Percentiles rank a stretch among this genome's conserved stretches.
Evolutionary conservation across 1,139 yeast species (phyloP).

Genomic region (Yamadazyma dendronema): DNA sequence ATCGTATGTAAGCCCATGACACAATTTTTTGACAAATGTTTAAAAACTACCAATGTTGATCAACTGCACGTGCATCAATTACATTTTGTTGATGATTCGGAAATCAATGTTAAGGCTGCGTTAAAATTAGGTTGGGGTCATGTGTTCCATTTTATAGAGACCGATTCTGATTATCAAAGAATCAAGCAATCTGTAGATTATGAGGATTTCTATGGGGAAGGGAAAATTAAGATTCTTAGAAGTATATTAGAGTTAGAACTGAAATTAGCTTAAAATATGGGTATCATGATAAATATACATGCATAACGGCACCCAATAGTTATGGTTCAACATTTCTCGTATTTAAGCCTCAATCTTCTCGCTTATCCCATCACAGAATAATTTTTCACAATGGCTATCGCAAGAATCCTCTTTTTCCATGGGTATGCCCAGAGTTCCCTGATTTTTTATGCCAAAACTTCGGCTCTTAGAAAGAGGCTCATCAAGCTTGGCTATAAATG

Average conservation of each 20-base stretch:
- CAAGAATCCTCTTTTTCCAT: slow-evolving; percentile 40
- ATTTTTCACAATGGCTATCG: slow-evolving; percentile 8
- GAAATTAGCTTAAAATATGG: slow-evolving; percentile 5
- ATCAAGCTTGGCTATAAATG: slow-evolving; percentile 52
- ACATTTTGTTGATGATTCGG: slow-evolving; percentile 83
- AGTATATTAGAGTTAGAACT: slow-evolving; percentile 27
- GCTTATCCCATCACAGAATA: neutral
- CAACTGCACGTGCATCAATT: slow-evolving; percentile 31
- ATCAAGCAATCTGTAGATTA: slow-evolving; percentile 30
- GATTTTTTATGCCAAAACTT: slow-evolving; percentile 46
- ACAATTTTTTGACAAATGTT: slow-evolving; percentile 49
- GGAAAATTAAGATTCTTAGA: slow-evolving; percentile 32
- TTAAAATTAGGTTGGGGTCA: slow-evolving; percentile 48
- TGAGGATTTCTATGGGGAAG: slow-evolving; percentile 25
- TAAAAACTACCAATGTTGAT: slow-evolving; percentile 61
- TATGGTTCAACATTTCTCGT: too few relatives aligned
- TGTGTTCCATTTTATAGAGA: slow-evolving; percentile 60
- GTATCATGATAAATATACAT: neutral
- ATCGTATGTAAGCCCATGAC: slow-evolving; percentile 86
- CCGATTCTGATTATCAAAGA: slow-evolving; percentile 39
- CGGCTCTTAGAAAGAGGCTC: slow-evolving; percentile 42
- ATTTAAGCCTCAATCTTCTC: neutral
- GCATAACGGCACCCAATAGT: too few relatives aligned
- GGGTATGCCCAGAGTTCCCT: slow-evolving; percentile 46
- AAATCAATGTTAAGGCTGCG: slow-evolving; percentile 61